Evolutionary conservation across 352 stramenopile genomes (phyloP).

Genomic region (Phytopythium cucurbitacearum): DNA sequence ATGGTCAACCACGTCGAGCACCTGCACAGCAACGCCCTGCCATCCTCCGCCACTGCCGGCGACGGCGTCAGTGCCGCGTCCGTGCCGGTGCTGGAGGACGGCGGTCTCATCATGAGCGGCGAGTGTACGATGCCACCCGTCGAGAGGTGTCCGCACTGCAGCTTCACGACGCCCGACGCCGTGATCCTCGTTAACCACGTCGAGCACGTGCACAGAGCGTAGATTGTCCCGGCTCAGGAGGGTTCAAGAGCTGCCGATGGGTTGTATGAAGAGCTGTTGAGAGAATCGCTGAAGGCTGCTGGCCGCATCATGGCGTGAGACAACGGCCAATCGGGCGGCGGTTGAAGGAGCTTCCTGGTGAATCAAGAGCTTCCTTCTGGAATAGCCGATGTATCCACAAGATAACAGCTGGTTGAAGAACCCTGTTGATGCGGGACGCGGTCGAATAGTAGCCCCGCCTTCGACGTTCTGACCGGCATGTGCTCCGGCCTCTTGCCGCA

Average conservation of each 20-base stretch:
- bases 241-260: background rate
- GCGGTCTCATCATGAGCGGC: constrained; percentile 1
- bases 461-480: no score
- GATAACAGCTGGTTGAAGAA: no score
- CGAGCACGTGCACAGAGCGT: constrained; percentile 52
- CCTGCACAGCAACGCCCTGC: constrained; percentile 11
- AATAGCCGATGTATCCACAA: no score
- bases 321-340: no score
- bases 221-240: constrained; percentile 2
- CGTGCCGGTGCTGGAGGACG: constrained; percentile 2
- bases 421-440: no score
- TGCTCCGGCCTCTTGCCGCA: no score
- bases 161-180: constrained; percentile 43
- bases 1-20: constrained; percentile 72
- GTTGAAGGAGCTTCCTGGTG: no score
- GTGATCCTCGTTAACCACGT: constrained; percentile 80
- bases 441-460: no score
- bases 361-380: no score
- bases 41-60: background rate
- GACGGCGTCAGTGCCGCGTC: background rate
- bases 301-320: no score
- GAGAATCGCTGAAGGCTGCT: no score
- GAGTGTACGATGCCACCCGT: constrained; percentile 5
- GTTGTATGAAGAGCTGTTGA: background rate
- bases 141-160: constrained; percentile 57